A percentile compares a stretch with the other conserved stretches of the same genome.
These are phyloP conservation scores for Naganishia kalamii DNA, from an alignment of 768 basidiomycete species.

Conservation along the genomic window DNA sequence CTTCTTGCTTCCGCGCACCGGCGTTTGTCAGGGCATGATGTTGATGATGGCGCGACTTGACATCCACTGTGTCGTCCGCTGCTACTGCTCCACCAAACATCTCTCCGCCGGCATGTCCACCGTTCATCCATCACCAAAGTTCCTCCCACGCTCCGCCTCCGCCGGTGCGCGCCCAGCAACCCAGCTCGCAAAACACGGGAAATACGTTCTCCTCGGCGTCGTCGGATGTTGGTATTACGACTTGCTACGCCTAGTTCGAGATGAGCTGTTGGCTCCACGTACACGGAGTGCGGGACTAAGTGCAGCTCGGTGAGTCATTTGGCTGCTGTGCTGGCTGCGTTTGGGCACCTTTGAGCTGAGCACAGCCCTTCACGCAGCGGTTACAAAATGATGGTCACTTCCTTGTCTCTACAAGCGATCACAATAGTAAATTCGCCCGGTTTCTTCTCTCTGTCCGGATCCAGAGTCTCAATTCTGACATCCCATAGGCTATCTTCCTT, in stretches of 20 bases:
- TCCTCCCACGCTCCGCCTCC: not conserved
- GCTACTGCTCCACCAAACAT: too few species aligned
- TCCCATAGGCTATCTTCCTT: slow-evolving; percentile 37
- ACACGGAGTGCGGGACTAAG: not conserved
- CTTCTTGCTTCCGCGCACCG: too few species aligned
- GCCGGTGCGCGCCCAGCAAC: not conserved
- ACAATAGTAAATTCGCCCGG: slow-evolving; percentile 33
- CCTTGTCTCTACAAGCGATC: slow-evolving; percentile 30
- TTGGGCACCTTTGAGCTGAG: not conserved
- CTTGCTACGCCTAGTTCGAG: slow-evolving; percentile 14
- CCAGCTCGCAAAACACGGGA: slow-evolving; percentile 32
- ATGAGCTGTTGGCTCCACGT: slow-evolving; percentile 24
- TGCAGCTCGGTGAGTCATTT: not conserved
- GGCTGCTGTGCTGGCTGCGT: not conserved
- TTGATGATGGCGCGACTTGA: too few species aligned
- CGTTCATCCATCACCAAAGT: not conserved
- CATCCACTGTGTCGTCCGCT: too few species aligned
- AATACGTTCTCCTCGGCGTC: slow-evolving; percentile 35
- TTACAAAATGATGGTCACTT: slow-evolving; percentile 29
- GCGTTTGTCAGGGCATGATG: too few species aligned
- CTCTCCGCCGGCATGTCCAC: not conserved
- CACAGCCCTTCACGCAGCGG: not conserved
- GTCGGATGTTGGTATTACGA: slow-evolving; percentile 36
- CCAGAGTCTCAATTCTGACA: not conserved
- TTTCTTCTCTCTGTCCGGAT: not conserved